Base-by-base conservation (phyloP, 331 rosid genomes). In the Malus hybrid region DNA sequence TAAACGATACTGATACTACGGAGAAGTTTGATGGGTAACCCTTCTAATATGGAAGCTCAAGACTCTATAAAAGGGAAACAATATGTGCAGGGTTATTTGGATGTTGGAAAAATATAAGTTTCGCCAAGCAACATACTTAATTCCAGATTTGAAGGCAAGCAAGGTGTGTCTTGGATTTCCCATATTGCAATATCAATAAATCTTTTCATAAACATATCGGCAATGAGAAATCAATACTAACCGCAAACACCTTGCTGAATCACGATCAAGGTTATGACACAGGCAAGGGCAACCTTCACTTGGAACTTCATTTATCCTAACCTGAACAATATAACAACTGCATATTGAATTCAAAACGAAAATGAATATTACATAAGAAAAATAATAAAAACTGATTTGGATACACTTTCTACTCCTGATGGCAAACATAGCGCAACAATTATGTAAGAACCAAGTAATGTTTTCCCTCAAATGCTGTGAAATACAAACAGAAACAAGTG, bases 281-380 rank as follows among this genome's bases (percentile, higher is more conserved):
- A 81, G 79, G 86, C 73, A 77, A 86, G 79, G 77, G 67, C 67
- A 82, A 83, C 81, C 80, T 78, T 79, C 79, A 69, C 74, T 76
- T 77, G 83, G 77, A 54, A 80, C 92, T 87, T 88, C 99, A 92
- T 94, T 70, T 84, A 77, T 76, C 84, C 80, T 85, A 78, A 83
- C 82, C 81, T 77, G 78, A 76, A 72, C 79, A 52, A 67, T 77
- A 36, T 52, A 84, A 69, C n/a, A n/a, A 57, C 77, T 69, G 33
- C 36, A 22, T 57, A 19, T 34, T 16, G 24, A 73, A 82, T 72
- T 36, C 71, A 77, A 73, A 50, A 78, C 50, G 14, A 29, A n/a
- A 72, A 72, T 70, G 32, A 44, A 7, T 33, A 24, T 54, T 36
- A 22, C 18, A 62, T 3, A 68, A 69, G 22, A 22, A 20, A 27